phyloP scores from a whole-genome alignment of 2,329 filamentous ascomycete genomes.

The Aspergillus sojae region DNA sequence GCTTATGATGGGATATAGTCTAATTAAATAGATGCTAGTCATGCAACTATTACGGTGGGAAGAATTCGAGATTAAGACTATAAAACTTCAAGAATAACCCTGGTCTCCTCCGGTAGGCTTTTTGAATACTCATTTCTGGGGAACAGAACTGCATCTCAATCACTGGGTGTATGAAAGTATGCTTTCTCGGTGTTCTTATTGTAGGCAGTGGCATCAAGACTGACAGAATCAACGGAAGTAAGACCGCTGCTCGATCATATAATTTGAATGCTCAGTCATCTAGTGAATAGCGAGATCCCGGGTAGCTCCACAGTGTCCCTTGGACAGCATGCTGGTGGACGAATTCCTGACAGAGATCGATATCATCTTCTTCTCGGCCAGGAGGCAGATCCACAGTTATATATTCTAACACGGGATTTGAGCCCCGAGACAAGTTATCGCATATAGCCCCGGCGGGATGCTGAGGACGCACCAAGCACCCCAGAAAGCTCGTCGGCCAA shows the following conservation, averaged over 20 bases:
- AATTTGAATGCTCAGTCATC: neutral
- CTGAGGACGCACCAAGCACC: neutral
- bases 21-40: no score
- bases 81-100: no score
- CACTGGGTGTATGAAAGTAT: neutral
- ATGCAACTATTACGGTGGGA: no score
- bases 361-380: neutral
- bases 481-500: neutral
- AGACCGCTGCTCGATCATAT: neutral
- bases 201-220: neutral
- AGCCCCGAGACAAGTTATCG: neutral
- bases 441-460: neutral
- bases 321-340: neutral
- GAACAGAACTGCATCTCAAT: no score
- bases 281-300: neutral
- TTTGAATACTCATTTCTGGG: no score
- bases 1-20: no score
- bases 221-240: no score
- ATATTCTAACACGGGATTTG: neutral
- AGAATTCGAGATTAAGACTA: no score
- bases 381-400: neutral
- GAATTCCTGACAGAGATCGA: conserved; percentile 3
- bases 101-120: no score
- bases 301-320: conserved; percentile 1
- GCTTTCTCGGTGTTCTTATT: neutral